Percentiles rank a stretch among this genome's conserved stretches.
Evolutionary conservation across 2,329 filamentous ascomycete genomes (phyloP).

Genomic region (Epichloe brachyelytri): DNA sequence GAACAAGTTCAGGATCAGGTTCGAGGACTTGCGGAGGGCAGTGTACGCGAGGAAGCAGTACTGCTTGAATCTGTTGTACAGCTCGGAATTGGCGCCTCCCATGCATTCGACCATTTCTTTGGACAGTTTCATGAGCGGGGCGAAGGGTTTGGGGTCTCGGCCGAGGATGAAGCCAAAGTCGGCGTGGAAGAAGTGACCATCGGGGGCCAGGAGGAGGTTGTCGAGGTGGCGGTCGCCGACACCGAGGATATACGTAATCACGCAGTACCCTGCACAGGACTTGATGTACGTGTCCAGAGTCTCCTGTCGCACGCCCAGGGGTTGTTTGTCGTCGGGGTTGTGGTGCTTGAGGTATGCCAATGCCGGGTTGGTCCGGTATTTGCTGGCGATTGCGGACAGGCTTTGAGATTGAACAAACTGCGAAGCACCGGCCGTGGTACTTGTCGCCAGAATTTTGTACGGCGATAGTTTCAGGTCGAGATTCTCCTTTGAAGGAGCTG

Average conservation of each 20-base stretch:
- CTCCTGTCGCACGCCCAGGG: conserved; percentile 79
- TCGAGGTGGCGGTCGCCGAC: conserved; percentile 94
- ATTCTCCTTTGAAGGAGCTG: conserved; percentile 86
- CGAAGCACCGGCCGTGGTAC: conserved; percentile 75
- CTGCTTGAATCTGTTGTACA: conserved; percentile 83
- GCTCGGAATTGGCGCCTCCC: conserved; percentile 69
- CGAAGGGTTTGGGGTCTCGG: conserved; percentile 93
- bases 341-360: conserved; percentile 78
- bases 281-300: conserved; percentile 91
- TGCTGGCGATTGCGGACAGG: conserved; percentile 69
- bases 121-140: conserved; percentile 90
- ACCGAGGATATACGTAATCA: conserved; percentile 94
- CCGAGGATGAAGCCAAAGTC: conserved; percentile 98
- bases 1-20: conserved; percentile 88
- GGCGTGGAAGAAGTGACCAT: conserved; percentile 93
- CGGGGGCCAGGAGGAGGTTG: conserved; percentile 80
- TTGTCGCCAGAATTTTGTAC: conserved; percentile 92
- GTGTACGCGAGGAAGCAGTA: conserved; percentile 95
- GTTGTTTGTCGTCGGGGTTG: conserved; percentile 72
- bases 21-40: conserved; percentile 76
- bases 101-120: conserved; percentile 99
- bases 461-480: conserved; percentile 88
- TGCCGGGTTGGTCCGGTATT: conserved; percentile 62
- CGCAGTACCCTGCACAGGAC: conserved; percentile 93
- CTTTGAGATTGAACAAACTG: conserved; percentile 85